Percentiles rank a stretch among this genome's conserved stretches.
Conservation (phyloP, 768 basidiomycete species). For the Scleroderma citrinum region DNA sequence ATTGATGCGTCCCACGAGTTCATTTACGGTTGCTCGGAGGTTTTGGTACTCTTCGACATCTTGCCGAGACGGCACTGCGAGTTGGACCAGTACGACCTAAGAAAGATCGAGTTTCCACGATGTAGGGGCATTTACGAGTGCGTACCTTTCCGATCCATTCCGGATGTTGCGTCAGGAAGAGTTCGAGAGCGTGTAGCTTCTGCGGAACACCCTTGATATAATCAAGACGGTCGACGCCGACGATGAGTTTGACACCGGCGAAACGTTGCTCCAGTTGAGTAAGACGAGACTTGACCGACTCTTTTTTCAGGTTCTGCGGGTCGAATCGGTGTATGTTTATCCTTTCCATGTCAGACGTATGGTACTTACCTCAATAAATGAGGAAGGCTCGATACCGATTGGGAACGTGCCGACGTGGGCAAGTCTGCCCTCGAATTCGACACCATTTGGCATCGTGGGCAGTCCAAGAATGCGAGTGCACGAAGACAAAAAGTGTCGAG, state of each 20-base stretch:
- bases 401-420: constrained; percentile 99
- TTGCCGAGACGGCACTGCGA: constrained; percentile 95
- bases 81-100: constrained; percentile 90
- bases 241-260: constrained; percentile 92
- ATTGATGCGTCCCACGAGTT: constrained; percentile 97
- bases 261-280: constrained; percentile 83
- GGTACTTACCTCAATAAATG: constrained; percentile 71
- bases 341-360: background rate
- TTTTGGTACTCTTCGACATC: constrained; percentile 99
- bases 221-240: constrained; percentile 96
- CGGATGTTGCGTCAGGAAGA: constrained; percentile 95
- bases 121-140: too few relatives aligned
- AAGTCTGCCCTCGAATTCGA: constrained; percentile 91
- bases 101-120: too few relatives aligned
- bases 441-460: constrained; percentile 96
- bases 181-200: constrained; percentile 92
- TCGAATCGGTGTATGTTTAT: constrained; percentile 3
- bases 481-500: constrained; percentile 97
- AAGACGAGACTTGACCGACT: constrained; percentile 76
- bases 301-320: constrained; percentile 68
- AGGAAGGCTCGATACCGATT: constrained; percentile 93
- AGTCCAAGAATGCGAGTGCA: constrained; percentile 94
- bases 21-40: constrained; percentile 90
- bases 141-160: constrained; percentile 97
- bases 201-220: constrained; percentile 99